phyloP scores from a whole-genome alignment of 2,329 filamentous ascomycete species.

The Zopfia rhizophila region DNA sequence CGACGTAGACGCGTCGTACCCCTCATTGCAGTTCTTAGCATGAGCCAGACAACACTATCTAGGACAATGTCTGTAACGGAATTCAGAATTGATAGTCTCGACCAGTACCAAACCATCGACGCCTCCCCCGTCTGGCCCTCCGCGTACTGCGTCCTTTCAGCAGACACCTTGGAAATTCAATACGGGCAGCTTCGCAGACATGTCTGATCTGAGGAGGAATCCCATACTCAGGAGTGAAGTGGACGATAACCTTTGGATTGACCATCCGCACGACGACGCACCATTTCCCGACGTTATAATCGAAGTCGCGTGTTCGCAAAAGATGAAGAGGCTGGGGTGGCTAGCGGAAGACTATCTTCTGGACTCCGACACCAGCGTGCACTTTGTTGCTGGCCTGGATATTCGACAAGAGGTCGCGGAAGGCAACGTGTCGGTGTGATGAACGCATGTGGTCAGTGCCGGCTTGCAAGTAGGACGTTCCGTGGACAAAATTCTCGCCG shows the following conservation, averaged over 20 bases:
- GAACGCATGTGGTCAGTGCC: no score
- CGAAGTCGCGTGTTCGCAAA: slow-evolving; percentile 27
- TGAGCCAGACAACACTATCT: slow-evolving; percentile 22
- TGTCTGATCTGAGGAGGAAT: slow-evolving; percentile 2
- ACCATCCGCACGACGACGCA: slow-evolving; percentile 9
- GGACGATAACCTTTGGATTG: slow-evolving; percentile 14
- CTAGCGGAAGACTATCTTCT: no score
- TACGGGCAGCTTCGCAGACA: slow-evolving; percentile 15
- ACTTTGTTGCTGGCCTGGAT: no score
- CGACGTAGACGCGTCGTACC: slow-evolving; percentile 27
- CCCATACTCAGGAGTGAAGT: slow-evolving; percentile 18
- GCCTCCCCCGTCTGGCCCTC: slow-evolving; percentile 27
- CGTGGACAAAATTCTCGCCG: no score
- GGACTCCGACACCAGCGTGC: no score
- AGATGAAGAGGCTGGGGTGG: slow-evolving; percentile 8
- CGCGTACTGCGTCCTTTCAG: slow-evolving; percentile 14
- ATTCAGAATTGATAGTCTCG: slow-evolving; percentile 21
- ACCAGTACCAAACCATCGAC: slow-evolving; percentile 9
- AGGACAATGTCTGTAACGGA: slow-evolving; percentile 28
- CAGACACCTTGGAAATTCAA: slow-evolving; percentile 14
- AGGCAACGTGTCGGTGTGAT: no score
- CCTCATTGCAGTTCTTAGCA: slow-evolving; percentile 23
- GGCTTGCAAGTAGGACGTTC: no score
- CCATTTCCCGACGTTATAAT: slow-evolving; percentile 26
- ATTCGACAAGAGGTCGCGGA: no score